Conservation (phyloP, 192 early-diverging fungal species). For the Coemansia sp. region DNA sequence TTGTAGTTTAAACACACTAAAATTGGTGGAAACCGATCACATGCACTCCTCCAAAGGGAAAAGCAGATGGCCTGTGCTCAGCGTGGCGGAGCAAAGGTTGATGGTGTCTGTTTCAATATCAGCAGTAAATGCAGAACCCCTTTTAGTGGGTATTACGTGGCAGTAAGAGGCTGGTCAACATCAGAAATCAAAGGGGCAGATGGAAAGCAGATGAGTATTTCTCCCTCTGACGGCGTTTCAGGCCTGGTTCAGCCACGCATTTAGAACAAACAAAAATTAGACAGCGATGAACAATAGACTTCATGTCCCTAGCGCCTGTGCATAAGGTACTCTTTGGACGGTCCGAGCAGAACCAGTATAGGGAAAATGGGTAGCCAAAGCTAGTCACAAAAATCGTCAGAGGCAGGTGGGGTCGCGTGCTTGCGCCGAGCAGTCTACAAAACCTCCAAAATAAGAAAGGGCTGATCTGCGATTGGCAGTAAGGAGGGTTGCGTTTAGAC, state of each 20-base stretch:
- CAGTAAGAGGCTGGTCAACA: constrained; percentile 1
- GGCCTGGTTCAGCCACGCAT: background rate
- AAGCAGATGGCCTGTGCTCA: background rate
- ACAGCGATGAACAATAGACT: background rate
- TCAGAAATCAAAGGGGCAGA: constrained; percentile 1
- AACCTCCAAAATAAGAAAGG: background rate
- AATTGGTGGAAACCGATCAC: background rate
- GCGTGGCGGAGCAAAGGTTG: background rate
- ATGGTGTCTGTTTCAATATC: background rate
- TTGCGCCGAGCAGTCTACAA: background rate
- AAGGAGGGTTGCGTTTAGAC: background rate
- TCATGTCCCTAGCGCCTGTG: background rate
- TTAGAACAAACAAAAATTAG: background rate
- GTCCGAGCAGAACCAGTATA: background rate
- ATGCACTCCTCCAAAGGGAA: background rate
- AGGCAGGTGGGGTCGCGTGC: background rate
- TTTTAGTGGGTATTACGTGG: background rate
- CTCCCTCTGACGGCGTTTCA: constrained; percentile 15
- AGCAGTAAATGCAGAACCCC: background rate
- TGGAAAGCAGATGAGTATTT: background rate
- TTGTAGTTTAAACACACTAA: background rate
- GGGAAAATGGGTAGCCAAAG: no score
- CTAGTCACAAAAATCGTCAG: background rate
- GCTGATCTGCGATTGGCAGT: background rate
- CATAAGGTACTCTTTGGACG: background rate